A percentile compares a stretch with the other conserved stretches of the same genome.
Evolutionary conservation across 192 early-diverging fungal species (phyloP).

Genomic region (Phycomyces nitens): DNA sequence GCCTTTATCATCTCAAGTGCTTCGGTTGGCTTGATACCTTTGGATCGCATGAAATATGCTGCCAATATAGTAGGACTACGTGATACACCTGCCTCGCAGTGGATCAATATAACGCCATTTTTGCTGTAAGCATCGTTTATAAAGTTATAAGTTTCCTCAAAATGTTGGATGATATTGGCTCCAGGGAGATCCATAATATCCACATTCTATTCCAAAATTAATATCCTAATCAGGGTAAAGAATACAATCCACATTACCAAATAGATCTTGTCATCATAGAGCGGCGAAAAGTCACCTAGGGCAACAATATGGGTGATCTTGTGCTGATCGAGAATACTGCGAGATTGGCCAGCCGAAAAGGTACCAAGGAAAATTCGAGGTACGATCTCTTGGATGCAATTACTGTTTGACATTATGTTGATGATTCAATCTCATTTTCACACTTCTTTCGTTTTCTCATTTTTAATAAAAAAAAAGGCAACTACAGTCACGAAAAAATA

Average conservation of each 20-base stretch:
- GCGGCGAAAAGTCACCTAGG: constrained; percentile 5
- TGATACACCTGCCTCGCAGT: constrained; percentile 69
- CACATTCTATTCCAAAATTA: constrained; percentile 10
- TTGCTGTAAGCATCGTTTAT: constrained; percentile 44
- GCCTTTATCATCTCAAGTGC: constrained; percentile 41
- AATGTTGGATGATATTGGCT: constrained; percentile 69
- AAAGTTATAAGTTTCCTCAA: constrained; percentile 59
- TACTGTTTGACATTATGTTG: neutral
- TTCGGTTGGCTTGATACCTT: constrained; percentile 39
- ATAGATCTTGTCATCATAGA: constrained; percentile 1
- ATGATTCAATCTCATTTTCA: neutral
- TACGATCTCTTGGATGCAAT: constrained; percentile 11
- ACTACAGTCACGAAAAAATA: too few species aligned
- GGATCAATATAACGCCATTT: constrained; percentile 60
- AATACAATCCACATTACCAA: constrained; percentile 7
- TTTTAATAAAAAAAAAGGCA: too few species aligned
- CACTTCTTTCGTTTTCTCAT: neutral
- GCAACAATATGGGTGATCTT: constrained; percentile 27
- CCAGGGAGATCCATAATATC: constrained; percentile 57
- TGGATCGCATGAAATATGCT: constrained; percentile 66
- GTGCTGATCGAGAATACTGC: neutral
- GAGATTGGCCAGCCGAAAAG: constrained; percentile 5
- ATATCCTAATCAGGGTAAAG: neutral
- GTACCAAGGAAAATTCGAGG: constrained; percentile 12
- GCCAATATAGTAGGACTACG: constrained; percentile 61